Evolutionary conservation across 2,329 filamentous ascomycete genomes (phyloP), one percentile per base, ranked within the genome.

Genomic region (Gremmenia infestans): DNA sequence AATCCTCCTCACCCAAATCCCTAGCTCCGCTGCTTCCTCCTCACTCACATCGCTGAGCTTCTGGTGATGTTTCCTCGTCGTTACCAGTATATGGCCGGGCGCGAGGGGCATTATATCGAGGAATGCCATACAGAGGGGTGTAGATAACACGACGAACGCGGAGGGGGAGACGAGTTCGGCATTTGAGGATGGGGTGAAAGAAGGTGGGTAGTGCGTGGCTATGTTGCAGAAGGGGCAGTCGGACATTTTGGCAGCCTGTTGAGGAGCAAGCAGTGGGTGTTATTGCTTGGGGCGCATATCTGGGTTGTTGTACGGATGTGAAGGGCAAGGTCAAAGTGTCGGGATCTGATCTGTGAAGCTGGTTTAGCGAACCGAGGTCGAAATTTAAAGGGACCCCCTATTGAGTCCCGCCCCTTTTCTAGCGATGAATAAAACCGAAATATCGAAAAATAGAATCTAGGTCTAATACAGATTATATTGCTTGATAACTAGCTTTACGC

Each of bases 61-160:
- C 60, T 86, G 81, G 55, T 85, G 81, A 76, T 97, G 94, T 37
- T 76, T 69, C 42, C 94, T 81, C 8, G 91, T 88, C 53, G 87
- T 89, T 36, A 97, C 80, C 0, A 97, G 81, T 6, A 97, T 73
- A 76, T 97, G 93, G 1, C 92, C 92, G 0, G 78, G 78, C 0
- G 89, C 88, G 51, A 97, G 82, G 0, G 94, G 94, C 76, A 95
- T 82, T 67, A 97, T 96, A 74, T 97, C 93, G 65, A 97, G 80
- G 73, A 97, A 97, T 43, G 91, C 91, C 60, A 97, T 75, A 28
- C 94, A 83, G 59, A 85, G 72, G 1, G 84, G 84, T 0, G 89
- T 94, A 2, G 89, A 89, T 56, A 97, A 81, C 35, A 97, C 81
- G 32, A 97, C 68, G 67, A 82, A 85, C 61, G 66, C 1, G 68